Conservation (phyloP, 768 basidiomycete genomes). For the Boletus vermiculosoides region DNA sequence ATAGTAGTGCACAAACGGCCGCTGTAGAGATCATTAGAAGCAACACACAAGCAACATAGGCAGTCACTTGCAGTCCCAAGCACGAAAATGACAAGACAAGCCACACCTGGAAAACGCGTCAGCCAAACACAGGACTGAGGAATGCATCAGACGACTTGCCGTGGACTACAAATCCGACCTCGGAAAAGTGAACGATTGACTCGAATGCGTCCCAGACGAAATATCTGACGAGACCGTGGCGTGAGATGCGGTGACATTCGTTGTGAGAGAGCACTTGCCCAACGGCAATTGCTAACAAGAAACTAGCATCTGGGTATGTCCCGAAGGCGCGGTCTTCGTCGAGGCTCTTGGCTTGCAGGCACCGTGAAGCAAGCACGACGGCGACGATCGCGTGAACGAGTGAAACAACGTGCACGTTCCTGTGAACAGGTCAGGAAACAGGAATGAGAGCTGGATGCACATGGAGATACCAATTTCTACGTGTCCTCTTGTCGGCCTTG, state of each 20-base stretch:
- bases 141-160: conserved; percentile 40
- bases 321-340: conserved; percentile 71
- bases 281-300: conserved; percentile 63
- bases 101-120: conserved; percentile 42
- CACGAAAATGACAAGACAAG: conserved; percentile 63
- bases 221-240: conserved; percentile 42
- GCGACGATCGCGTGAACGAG: conserved; percentile 69
- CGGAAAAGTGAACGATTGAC: conserved; percentile 62
- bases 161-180: conserved; percentile 75
- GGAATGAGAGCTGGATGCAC: not conserved
- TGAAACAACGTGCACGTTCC: conserved; percentile 71
- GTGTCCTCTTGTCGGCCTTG: conserved; percentile 42
- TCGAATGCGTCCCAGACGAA: conserved; percentile 86
- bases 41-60: not conserved
- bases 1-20: conserved; percentile 78
- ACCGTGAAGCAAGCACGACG: conserved; percentile 59
- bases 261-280: conserved; percentile 47
- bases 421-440: conserved; percentile 26
- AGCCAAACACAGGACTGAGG: not conserved
- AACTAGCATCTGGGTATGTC: conserved; percentile 59
- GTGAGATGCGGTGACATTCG: not conserved
- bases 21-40: conserved; percentile 36
- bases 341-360: conserved; percentile 47
- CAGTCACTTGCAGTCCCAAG: conserved; percentile 62
- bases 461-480: conserved; percentile 56